Evolutionary conservation across 2,329 filamentous ascomycete species (phyloP).

Genomic region (Botrytis hyacinthi): DNA sequence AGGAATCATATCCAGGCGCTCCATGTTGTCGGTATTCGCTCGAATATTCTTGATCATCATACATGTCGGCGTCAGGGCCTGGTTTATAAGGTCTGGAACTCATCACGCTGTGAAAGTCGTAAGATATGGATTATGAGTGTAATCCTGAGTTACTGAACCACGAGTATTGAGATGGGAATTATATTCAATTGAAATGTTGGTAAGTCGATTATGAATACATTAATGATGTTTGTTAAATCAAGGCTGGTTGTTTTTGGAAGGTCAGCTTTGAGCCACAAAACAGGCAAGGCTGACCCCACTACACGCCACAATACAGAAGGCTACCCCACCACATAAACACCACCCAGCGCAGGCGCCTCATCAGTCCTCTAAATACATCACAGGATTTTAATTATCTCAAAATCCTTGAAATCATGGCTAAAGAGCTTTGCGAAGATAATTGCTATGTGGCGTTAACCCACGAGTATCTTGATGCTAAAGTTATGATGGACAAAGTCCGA

Average conservation of each 20-base stretch:
- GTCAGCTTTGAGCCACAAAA: not conserved
- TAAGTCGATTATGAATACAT: not conserved
- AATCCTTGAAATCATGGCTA: slow-evolving; percentile 29
- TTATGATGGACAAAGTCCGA: slow-evolving; percentile 64
- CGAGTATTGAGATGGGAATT: not conserved
- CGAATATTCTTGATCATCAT: slow-evolving; percentile 42
- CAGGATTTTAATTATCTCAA: not conserved
- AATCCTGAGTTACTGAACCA: not conserved
- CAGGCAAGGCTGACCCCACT: not conserved
- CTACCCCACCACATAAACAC: not conserved
- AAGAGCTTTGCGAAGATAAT: slow-evolving; percentile 47
- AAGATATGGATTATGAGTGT: not conserved
- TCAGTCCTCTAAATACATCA: not conserved
- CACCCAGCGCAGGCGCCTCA: not conserved
- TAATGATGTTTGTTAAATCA: not conserved
- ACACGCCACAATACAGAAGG: slow-evolving; percentile 5
- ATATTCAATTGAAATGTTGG: not conserved
- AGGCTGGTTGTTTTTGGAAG: not conserved
- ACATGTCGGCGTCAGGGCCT: slow-evolving; percentile 42
- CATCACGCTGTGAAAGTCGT: not conserved
- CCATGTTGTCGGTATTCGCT: slow-evolving; percentile 29
- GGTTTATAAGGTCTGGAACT: slow-evolving; percentile 18
- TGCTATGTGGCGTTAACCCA: slow-evolving; percentile 70
- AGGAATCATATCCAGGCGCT: slow-evolving; percentile 33
- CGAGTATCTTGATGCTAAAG: slow-evolving; percentile 54